These are phyloP conservation scores for Flaveria robusta DNA, from an alignment of 129 eudicot species.

Conservation along the genomic window DNA sequence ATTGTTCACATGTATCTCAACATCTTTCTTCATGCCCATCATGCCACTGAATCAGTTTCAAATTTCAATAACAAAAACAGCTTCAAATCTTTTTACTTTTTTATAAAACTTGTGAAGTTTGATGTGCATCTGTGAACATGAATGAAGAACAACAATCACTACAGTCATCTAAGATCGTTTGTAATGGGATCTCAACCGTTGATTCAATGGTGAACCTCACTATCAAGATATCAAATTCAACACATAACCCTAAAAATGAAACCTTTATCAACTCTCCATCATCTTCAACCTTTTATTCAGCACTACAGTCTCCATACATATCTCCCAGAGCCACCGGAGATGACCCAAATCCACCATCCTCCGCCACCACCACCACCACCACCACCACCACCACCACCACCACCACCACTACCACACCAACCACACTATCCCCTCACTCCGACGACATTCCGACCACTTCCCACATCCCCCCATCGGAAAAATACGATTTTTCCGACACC, in stretches of 20 bases:
- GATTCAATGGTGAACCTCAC: slow-evolving; percentile 53
- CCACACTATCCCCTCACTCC: slow-evolving; percentile 46
- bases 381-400: slow-evolving; percentile 23
- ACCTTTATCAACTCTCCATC: slow-evolving; percentile 50
- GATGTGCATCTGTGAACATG: slow-evolving; percentile 20
- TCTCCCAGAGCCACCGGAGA: slow-evolving; percentile 73
- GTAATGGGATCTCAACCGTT: slow-evolving; percentile 38
- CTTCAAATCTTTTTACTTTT: slow-evolving; percentile 23
- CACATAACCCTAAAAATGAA: slow-evolving; percentile 48
- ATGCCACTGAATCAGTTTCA: slow-evolving; percentile 22
- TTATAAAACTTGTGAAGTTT: not conserved
- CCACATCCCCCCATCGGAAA: slow-evolving; percentile 75
- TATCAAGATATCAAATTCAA: slow-evolving; percentile 58
- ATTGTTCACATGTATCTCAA: slow-evolving; percentile 41
- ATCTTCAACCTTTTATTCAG: slow-evolving; percentile 89
- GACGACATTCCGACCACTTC: slow-evolving; percentile 90
- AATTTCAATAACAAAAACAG: slow-evolving; percentile 22
- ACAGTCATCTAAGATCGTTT: slow-evolving; percentile 8
- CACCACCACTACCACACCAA: slow-evolving; percentile 12
- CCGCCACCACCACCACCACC: slow-evolving; percentile 25
- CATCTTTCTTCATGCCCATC: slow-evolving; percentile 40
- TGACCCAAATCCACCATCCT: slow-evolving; percentile 39
- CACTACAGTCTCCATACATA: slow-evolving; percentile 87
- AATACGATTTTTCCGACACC: slow-evolving; percentile 52
- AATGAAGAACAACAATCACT: slow-evolving; percentile 43